Base-by-base conservation (phyloP, 2,329 filamentous ascomycete genomes). In the Colletotrichum limetticola region DNA sequence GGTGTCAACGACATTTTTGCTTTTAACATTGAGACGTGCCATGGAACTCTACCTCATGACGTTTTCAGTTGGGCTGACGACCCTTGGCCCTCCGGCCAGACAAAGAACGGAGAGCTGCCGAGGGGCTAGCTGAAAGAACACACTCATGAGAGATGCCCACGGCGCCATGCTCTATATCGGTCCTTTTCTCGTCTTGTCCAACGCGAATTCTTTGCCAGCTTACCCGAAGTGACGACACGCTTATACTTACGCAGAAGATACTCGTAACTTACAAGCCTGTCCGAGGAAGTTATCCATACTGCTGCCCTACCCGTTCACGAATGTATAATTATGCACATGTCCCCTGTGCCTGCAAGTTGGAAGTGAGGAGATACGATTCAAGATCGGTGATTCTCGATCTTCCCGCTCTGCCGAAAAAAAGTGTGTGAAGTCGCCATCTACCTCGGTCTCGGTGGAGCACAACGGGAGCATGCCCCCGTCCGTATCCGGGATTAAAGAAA, bases 31-130 rank as follows among this genome's bases (percentile, higher is more conserved):
- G 56, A 66, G 35, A 66, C 65, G 60, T 66, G 46, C 49, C 24
- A 56, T 64, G 35, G 66, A 61, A 66, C 55, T 70, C 61, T 70
- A 56, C 57, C 52, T 35, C 26, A 55, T 58, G 55, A 62, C 53
- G 66, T 22, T 66, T 73, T 57, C 71, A 49, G 71, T 60, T 49
- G 16, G 59, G 32, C 66, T 61, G 53, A 16, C 46, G 37, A 61
- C 60, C 60, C 52, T 52, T 30, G 16, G n/a, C 30, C 28, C 32
- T 49, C 24, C n/a, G 6, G 53, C 35, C 42, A 57, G 66, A 71
- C 66, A 73, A 71, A 73, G 71, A 28, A 65, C 35, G 37, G 26
- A 37, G 19, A 26, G 63, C 26, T 61, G 46, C 66, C 56, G 35
- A 60, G 32, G 60, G 66, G 19, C 70, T 60, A 60, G 66, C 66